phyloP scores from a whole-genome alignment of 768 basidiomycete genomes.

The Naganishia kalamii region DNA sequence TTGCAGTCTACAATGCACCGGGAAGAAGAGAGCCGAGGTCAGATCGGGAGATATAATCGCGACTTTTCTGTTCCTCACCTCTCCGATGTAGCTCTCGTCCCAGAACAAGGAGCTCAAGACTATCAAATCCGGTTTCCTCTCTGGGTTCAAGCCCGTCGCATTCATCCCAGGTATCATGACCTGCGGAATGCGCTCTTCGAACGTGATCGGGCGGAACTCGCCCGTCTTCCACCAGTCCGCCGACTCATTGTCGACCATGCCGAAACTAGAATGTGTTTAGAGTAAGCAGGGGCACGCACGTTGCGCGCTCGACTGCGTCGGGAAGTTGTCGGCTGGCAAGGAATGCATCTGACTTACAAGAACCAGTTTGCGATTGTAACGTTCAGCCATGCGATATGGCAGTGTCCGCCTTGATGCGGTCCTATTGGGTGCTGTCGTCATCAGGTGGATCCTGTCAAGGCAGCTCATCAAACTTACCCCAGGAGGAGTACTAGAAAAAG shows the following conservation, averaged over 20 bases:
- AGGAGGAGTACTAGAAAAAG: not conserved
- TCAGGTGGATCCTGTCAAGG: not conserved
- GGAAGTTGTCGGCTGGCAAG: too few relatives aligned
- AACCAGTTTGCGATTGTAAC: slow-evolving; percentile 29
- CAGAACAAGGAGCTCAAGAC: slow-evolving; percentile 30
- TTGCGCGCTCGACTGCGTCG: too few relatives aligned
- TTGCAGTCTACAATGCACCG: not conserved
- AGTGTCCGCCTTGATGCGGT: slow-evolving; percentile 24
- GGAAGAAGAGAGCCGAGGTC: not conserved
- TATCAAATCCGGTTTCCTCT: slow-evolving; percentile 25
- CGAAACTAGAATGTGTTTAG: slow-evolving; percentile 19
- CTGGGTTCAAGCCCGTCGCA: not conserved
- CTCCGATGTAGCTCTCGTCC: slow-evolving; percentile 29
- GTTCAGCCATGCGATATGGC: slow-evolving; percentile 24
- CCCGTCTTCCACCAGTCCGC: slow-evolving; percentile 18
- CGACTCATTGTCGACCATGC: slow-evolving; percentile 27
- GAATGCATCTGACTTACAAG: slow-evolving; percentile 20
- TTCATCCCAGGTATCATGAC: slow-evolving; percentile 25
- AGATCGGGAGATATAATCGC: not conserved
- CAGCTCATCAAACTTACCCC: not conserved
- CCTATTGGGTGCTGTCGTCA: not conserved
- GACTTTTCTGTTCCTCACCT: slow-evolving; percentile 13
- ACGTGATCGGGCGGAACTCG: slow-evolving; percentile 26
- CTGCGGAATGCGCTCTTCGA: slow-evolving; percentile 25
- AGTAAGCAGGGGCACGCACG: not conserved